Evolutionary conservation across 2,329 filamentous ascomycete genomes (phyloP).

Genomic region (Pseudocercospora fijiensis): DNA sequence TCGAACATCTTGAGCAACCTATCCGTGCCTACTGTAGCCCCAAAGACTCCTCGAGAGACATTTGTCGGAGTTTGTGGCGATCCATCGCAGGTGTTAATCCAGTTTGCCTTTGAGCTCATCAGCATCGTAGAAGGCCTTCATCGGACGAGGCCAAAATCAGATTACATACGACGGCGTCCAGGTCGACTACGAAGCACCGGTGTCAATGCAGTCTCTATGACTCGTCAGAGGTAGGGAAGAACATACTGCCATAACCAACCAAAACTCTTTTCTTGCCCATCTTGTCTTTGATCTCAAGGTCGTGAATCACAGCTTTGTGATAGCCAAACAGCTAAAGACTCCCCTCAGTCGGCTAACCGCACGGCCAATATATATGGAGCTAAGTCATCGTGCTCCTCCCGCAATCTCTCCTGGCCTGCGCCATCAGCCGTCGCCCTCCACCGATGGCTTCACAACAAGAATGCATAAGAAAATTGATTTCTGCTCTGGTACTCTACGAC

Average conservation of each 20-base stretch:
- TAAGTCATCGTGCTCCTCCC: background rate
- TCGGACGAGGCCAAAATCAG: background rate
- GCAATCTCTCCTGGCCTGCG: background rate
- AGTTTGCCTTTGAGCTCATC: constrained; percentile 26
- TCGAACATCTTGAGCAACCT: constrained; percentile 44
- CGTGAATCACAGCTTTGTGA: background rate
- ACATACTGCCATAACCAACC: constrained; percentile 8
- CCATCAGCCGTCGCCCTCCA: background rate
- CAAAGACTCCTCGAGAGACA: constrained; percentile 43
- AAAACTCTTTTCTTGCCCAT: constrained; percentile 6
- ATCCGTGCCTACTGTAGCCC: constrained; percentile 44
- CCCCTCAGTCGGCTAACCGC: background rate
- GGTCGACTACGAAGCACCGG: background rate
- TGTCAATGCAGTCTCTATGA: background rate
- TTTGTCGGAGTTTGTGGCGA: constrained; percentile 38
- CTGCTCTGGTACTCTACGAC: background rate
- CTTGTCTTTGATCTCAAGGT: background rate
- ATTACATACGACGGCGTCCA: background rate
- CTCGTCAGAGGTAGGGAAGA: background rate
- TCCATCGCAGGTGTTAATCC: constrained; percentile 43
- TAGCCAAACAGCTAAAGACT: background rate
- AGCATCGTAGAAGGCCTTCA: background rate
- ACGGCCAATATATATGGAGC: background rate
- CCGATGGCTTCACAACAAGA: background rate
- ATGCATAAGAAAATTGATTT: background rate